Evolutionary conservation across 768 basidiomycete genomes (phyloP).

Genomic region (Gloeophyllum trabeum): DNA sequence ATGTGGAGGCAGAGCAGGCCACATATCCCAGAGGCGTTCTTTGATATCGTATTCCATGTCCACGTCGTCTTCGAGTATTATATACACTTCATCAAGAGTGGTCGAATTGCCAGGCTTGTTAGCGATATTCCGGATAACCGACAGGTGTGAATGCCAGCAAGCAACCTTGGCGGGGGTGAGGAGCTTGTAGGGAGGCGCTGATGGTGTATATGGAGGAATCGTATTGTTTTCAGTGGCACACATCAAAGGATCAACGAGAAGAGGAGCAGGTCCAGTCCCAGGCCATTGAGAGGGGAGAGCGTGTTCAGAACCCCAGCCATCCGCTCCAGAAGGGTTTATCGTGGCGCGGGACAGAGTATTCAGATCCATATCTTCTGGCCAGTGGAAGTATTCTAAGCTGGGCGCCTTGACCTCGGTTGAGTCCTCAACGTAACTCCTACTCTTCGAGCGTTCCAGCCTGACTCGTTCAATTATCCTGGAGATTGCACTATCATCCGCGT

Average conservation of each 20-base stretch:
- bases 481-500: conserved; percentile 27
- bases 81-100: conserved; percentile 21
- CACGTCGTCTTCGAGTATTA: conserved; percentile 73
- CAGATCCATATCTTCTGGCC: conserved; percentile 11
- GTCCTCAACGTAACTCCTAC: background rate
- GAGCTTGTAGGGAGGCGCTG: conserved; percentile 32
- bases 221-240: conserved; percentile 32
- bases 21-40: conserved; percentile 28
- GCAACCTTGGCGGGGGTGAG: conserved; percentile 53
- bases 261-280: background rate
- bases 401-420: too few relatives aligned
- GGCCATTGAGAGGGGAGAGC: background rate
- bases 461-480: conserved; percentile 33
- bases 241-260: conserved; percentile 15
- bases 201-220: conserved; percentile 21
- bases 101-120: conserved; percentile 15
- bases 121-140: conserved; percentile 33
- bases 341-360: conserved; percentile 2
- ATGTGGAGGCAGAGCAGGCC: conserved; percentile 39
- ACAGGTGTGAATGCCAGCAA: conserved; percentile 64
- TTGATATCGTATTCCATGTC: conserved; percentile 62
- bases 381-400: conserved; percentile 10
- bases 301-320: conserved; percentile 9
- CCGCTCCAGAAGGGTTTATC: conserved; percentile 8
- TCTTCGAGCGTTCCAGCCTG: conserved; percentile 14